Percentiles rank a stretch among this genome's conserved stretches.
Evolutionary conservation across 2,329 filamentous ascomycete species (phyloP).

Genomic region (Beauveria sp.): DNA sequence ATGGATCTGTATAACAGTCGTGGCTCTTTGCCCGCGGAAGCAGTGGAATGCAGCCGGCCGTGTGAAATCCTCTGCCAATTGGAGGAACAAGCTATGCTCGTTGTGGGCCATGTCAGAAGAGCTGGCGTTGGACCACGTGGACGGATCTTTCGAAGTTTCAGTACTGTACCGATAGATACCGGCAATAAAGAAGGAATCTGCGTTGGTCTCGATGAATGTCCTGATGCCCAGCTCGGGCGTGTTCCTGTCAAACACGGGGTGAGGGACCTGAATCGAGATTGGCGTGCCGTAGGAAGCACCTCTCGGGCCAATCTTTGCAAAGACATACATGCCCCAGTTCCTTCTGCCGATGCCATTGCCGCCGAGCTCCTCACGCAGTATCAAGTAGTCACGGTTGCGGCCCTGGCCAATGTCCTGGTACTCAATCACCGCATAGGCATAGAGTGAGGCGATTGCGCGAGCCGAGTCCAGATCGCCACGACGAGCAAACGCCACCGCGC

Average conservation of each 20-base stretch:
- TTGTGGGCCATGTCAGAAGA: slow-evolving; percentile 7
- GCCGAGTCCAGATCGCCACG: slow-evolving; percentile 1
- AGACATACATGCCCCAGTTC: slow-evolving; percentile 9
- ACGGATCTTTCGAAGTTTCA: neutral
- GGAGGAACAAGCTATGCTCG: slow-evolving; percentile 7
- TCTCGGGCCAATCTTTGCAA: neutral
- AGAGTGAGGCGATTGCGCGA: neutral
- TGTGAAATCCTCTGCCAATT: slow-evolving; percentile 1
- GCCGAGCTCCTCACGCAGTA: neutral
- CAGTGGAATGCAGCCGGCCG: neutral
- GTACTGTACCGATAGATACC: slow-evolving; percentile 1
- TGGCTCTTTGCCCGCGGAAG: neutral
- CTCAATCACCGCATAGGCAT: slow-evolving; percentile 2
- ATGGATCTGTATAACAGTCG: neutral
- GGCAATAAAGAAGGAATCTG: slow-evolving; percentile 4
- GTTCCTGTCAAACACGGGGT: slow-evolving; percentile 6
- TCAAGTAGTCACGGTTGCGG: slow-evolving; percentile 4
- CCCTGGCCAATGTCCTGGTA: slow-evolving; percentile 1
- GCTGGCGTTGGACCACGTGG: neutral
- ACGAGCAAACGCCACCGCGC: neutral
- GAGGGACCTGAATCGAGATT: slow-evolving; percentile 1
- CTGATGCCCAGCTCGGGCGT: slow-evolving; percentile 1
- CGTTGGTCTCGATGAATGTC: slow-evolving; percentile 4
- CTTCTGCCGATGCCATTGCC: neutral
- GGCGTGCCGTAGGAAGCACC: slow-evolving; percentile 5